Conservation (phyloP, 441 rosid genomes). For the Omphalea diandra region DNA sequence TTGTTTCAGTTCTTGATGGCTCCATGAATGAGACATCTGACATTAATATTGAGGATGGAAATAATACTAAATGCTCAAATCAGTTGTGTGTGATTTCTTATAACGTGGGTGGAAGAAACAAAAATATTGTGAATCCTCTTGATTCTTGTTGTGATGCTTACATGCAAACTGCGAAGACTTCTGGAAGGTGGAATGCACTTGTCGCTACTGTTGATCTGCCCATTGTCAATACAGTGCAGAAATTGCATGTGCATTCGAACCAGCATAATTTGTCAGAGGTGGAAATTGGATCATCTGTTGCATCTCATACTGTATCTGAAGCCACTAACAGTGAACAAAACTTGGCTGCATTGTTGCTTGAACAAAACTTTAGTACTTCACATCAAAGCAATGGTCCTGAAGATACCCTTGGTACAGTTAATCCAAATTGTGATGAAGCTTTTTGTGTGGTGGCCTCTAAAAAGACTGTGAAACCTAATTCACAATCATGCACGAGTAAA, state of each 20-base stretch:
- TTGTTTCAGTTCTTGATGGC: slow-evolving; percentile 25
- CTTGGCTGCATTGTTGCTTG: slow-evolving; percentile 16
- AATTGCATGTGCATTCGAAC: slow-evolving; percentile 5
- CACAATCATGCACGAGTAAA: slow-evolving; percentile 7
- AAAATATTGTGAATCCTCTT: slow-evolving; percentile 13
- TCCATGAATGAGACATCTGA: slow-evolving; percentile 31
- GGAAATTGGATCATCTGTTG: slow-evolving; percentile 1
- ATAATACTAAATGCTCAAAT: neutral
- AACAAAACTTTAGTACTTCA: slow-evolving; percentile 2
- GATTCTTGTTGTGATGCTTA: slow-evolving; percentile 15
- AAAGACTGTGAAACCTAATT: slow-evolving; percentile 7
- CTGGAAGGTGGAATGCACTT: slow-evolving; percentile 5
- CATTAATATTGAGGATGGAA: slow-evolving; percentile 12
- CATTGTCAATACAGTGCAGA: neutral
- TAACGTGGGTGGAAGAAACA: slow-evolving; percentile 20
- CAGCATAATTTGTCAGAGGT: slow-evolving; percentile 9
- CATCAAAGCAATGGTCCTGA: slow-evolving; percentile 18
- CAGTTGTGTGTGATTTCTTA: slow-evolving; percentile 17
- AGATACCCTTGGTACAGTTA: neutral
- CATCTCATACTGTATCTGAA: slow-evolving; percentile 6
- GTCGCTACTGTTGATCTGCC: slow-evolving; percentile 6
- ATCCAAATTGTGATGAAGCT: neutral
- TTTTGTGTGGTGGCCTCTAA: slow-evolving; percentile 4
- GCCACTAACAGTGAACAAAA: slow-evolving; percentile 10
- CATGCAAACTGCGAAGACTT: slow-evolving; percentile 16